phyloP scores from a whole-genome alignment of 176 grass and related monocot species.

The Triticum aestivum region DNA sequence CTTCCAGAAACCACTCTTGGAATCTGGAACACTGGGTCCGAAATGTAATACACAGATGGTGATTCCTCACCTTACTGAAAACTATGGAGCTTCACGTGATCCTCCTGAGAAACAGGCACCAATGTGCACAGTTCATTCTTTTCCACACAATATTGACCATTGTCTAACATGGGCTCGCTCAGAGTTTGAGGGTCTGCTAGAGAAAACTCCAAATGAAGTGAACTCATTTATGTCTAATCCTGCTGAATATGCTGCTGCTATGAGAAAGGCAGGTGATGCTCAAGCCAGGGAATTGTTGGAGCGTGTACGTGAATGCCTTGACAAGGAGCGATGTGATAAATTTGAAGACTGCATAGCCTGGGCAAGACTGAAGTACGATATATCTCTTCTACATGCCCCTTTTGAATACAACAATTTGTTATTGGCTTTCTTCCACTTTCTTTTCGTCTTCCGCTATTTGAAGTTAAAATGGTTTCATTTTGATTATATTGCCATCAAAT shows the following conservation, averaged over 20 bases:
- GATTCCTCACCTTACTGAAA: constrained; percentile 82
- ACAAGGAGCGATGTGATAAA: constrained; percentile 57
- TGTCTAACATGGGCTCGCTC: constrained; percentile 80
- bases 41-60: constrained; percentile 81
- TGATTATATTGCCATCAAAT: constrained; percentile 4
- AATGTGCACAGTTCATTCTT: constrained; percentile 75
- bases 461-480: neutral
- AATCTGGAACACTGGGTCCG: constrained; percentile 71
- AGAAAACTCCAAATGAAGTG: constrained; percentile 75
- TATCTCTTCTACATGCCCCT: constrained; percentile 20
- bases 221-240: constrained; percentile 70
- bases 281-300: constrained; percentile 68
- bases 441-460: neutral
- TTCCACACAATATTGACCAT: constrained; percentile 82
- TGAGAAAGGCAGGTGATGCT: constrained; percentile 77
- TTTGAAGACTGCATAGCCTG: constrained; percentile 71
- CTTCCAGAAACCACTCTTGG: constrained; percentile 82
- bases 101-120: constrained; percentile 77
- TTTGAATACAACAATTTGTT: constrained; percentile 5
- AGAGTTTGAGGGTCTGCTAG: constrained; percentile 76
- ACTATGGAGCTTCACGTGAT: constrained; percentile 76
- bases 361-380: constrained; percentile 72
- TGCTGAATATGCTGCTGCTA: constrained; percentile 52
- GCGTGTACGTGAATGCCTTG: constrained; percentile 52
- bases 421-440: neutral